These are phyloP conservation scores for Starmerella geochares DNA, from an alignment of 805 yeast species.

Conservation along the genomic window DNA sequence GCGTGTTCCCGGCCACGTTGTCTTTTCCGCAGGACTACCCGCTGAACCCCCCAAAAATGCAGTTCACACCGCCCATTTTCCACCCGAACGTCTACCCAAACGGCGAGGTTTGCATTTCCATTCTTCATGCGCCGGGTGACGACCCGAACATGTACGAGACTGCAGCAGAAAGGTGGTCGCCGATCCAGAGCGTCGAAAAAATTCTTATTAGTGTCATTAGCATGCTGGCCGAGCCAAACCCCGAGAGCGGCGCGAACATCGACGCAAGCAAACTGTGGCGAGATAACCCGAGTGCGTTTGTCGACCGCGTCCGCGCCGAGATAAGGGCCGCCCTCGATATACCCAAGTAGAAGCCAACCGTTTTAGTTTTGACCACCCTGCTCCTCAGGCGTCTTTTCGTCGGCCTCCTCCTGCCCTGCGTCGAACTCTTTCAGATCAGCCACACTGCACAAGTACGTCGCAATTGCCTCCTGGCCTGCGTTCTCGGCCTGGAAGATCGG, in stretches of 20 bases:
- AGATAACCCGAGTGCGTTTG: constrained; percentile 62
- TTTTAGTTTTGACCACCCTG: neutral
- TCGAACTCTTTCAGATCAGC: constrained; percentile 37
- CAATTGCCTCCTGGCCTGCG: constrained; percentile 63
- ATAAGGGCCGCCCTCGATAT: constrained; percentile 66
- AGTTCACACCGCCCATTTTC: constrained; percentile 66
- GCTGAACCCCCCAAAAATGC: constrained; percentile 66
- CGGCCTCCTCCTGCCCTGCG: neutral
- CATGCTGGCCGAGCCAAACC: constrained; percentile 91
- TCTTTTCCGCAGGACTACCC: constrained; percentile 75
- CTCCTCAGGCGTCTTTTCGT: neutral
- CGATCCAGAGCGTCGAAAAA: constrained; percentile 96
- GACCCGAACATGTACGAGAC: constrained; percentile 93
- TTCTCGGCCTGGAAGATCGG: constrained; percentile 81
- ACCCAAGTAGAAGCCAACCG: constrained; percentile 23
- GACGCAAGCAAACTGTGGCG: constrained; percentile 83
- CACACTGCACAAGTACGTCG: constrained; percentile 61
- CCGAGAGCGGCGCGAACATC: constrained; percentile 88
- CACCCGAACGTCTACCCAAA: constrained; percentile 92
- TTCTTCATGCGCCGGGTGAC: constrained; percentile 91
- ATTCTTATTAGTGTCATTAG: constrained; percentile 84
- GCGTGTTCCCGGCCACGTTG: constrained; percentile 69
- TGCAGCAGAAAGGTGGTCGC: constrained; percentile 97
- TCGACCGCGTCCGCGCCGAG: constrained; percentile 52
- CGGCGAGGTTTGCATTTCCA: constrained; percentile 93